Conservation (phyloP, 2,329 filamentous ascomycete genomes). For the Neonectria hederae region DNA sequence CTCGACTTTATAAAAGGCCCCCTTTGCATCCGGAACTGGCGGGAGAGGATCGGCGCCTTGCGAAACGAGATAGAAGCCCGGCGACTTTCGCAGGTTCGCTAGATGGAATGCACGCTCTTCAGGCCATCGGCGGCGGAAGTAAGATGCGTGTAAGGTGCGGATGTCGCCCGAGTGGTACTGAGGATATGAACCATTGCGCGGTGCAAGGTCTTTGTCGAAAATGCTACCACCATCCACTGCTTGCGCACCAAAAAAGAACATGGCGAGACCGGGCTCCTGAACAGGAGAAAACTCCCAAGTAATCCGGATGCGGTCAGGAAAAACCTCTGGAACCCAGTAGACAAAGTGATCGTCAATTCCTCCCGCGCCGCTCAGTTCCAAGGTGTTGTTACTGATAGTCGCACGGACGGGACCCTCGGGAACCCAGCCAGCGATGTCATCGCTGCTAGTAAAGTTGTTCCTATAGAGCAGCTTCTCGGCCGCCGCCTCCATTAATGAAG, state of each 20-base stretch:
- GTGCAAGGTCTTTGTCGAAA: slow-evolving; percentile 30
- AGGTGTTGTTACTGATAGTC: slow-evolving; percentile 33
- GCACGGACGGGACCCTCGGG: slow-evolving; percentile 34
- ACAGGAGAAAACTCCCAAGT: slow-evolving; percentile 37
- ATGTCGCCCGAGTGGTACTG: slow-evolving; percentile 40
- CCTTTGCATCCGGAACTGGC: slow-evolving; percentile 30
- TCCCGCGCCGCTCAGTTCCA: slow-evolving; percentile 32
- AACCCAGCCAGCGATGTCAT: slow-evolving; percentile 29
- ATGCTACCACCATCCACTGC: slow-evolving; percentile 34
- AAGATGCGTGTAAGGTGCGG: slow-evolving; percentile 35
- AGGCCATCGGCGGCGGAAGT: slow-evolving; percentile 39
- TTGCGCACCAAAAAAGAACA: slow-evolving; percentile 38
- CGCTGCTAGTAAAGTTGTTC: slow-evolving; percentile 32
- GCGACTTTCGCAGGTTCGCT: slow-evolving; percentile 37
- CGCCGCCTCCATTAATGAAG: neutral
- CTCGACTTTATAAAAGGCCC: slow-evolving; percentile 36
- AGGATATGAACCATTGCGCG: slow-evolving; percentile 36
- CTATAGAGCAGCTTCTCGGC: slow-evolving; percentile 35
- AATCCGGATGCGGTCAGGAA: slow-evolving; percentile 37
- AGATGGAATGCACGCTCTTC: slow-evolving; percentile 38
- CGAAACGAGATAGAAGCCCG: slow-evolving; percentile 36
- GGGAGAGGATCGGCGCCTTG: slow-evolving; percentile 38
- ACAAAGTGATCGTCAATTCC: slow-evolving; percentile 33
- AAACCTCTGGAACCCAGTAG: slow-evolving; percentile 36
- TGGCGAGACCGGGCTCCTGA: slow-evolving; percentile 34